phyloP scores from a whole-genome alignment of 148 eudicot genomes.

The Suaeda aralocaspica region DNA sequence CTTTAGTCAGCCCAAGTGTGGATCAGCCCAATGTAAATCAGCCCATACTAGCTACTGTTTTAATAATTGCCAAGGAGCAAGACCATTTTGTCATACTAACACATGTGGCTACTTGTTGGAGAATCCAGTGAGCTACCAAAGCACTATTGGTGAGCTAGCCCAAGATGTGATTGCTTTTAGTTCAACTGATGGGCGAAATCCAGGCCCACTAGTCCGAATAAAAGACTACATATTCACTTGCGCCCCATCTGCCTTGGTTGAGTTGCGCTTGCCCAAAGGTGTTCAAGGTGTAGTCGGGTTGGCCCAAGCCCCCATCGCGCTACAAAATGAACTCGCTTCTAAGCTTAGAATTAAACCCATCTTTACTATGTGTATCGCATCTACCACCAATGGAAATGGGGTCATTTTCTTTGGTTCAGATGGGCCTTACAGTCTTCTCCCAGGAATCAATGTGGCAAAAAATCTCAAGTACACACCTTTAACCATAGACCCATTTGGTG shows the following conservation, averaged over 20 bases:
- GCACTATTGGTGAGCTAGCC: conserved; percentile 44
- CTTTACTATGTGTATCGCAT: conserved; percentile 47
- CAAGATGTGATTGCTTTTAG: conserved; percentile 42
- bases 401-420: conserved; percentile 54
- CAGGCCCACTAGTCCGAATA: conserved; percentile 28
- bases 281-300: conserved; percentile 58
- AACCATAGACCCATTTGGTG: conserved; percentile 41
- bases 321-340: conserved; percentile 45
- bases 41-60: conserved; percentile 43
- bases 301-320: conserved; percentile 40
- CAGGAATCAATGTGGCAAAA: conserved; percentile 29
- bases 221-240: conserved; percentile 47
- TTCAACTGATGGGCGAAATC: conserved; percentile 29
- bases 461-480: conserved; percentile 40
- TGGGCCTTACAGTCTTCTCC: conserved; percentile 34
- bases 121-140: conserved; percentile 44
- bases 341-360: conserved; percentile 31
- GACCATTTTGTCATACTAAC: conserved; percentile 60
- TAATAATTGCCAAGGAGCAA: conserved; percentile 24
- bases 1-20: conserved; percentile 42
- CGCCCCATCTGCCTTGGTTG: conserved; percentile 41
- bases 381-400: conserved; percentile 28
- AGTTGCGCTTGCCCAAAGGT: conserved; percentile 38
- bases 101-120: conserved; percentile 39
- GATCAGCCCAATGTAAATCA: conserved; percentile 44